Evolutionary conservation across 441 rosid species (phyloP), one percentile per base, ranked within the genome.

Genomic region (Croton setiger): DNA sequence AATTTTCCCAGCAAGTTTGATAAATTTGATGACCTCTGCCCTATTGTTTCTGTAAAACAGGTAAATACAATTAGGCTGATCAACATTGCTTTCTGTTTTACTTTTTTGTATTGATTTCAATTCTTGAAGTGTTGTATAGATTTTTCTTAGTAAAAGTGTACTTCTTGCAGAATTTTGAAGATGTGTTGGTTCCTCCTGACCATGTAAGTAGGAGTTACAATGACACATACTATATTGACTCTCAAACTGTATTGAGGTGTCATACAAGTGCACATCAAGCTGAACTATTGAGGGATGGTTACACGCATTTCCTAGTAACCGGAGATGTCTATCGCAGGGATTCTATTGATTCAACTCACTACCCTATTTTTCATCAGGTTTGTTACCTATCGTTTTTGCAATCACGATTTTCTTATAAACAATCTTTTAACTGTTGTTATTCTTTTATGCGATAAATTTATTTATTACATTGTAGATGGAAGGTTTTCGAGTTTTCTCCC

Each of bases 191-290:
- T 66, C 99, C 99, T 70, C 87, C 97, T 64, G 93, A 92, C 75
- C 99, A 94, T 78, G 87, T 94, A 7, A 89, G 96, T 82, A 83
- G 99, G 88, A 92, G 94, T 76, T 87, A 86, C 66, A 94, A 94
- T 59, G 99, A 94, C 76, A 94, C 98, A 5, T 94, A 90, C 79
- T 94, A 94, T 81, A 78, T 92, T 18, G 96, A 94, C 76, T 75
- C 92, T 36, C 86, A 90, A 80, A 92, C 94, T 81, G 99, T 94
- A 43, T 78, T 94, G 82, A 87, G 99, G 75, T 94, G 99, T 56
- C 99, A 94, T 75, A 94, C 99, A 45, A 94, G 99, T 88, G 99
- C 99, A 70, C 99, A 94, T 80, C 96, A 94, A 79, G 98, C 99
- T 68, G 98, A 92, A 80, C 78, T 94, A 53, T 80, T 94, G 81